These are phyloP conservation scores for Picea glauca DNA, from an alignment of 75 land plant genomes.

Conservation along the genomic window DNA sequence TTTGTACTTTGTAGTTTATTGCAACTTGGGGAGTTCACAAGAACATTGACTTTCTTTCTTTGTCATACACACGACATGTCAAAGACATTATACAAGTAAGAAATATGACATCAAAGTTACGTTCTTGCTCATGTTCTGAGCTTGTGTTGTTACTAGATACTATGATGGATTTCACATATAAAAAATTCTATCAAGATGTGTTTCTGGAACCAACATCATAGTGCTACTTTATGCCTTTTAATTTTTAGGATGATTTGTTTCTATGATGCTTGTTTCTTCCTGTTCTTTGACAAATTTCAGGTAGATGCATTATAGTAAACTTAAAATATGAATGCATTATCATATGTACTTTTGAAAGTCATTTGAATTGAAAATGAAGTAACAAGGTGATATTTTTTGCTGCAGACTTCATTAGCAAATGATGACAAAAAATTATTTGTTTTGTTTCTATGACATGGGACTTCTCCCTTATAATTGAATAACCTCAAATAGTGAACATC, in stretches of 20 bases:
- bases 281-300: neutral
- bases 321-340: neutral
- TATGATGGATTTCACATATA: neutral
- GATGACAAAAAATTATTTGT: neutral
- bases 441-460: neutral
- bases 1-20: conserved; percentile 48
- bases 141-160: neutral
- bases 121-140: neutral
- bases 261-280: neutral
- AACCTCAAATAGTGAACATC: no score
- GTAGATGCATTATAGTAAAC: neutral
- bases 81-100: conserved; percentile 78
- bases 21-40: conserved; percentile 72
- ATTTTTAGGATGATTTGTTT: neutral
- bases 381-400: no score
- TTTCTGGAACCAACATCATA: neutral
- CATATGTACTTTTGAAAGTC: neutral
- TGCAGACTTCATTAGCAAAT: neutral
- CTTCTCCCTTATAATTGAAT: no score
- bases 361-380: no score
- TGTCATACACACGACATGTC: conserved; percentile 81
- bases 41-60: conserved; percentile 78
- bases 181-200: neutral
- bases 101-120: neutral
- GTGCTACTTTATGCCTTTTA: neutral